Conservation (phyloP, 2,329 filamentous ascomycete species). For the Ambrosiella cleistominuta region DNA sequence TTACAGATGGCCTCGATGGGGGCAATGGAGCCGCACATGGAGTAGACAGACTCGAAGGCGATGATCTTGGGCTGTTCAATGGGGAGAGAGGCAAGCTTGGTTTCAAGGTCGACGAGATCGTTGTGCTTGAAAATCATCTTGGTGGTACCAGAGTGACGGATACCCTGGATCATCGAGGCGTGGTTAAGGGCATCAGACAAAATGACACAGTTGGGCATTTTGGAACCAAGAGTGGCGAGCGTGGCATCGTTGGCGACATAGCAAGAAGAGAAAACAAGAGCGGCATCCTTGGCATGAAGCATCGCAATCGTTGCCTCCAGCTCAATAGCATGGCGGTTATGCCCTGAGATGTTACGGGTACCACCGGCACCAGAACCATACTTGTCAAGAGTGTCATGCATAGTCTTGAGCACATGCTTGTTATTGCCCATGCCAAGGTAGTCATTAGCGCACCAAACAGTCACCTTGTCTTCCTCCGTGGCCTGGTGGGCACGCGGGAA, state of each 20-base stretch:
- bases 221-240: slow-evolving; percentile 87
- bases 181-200: slow-evolving; percentile 96
- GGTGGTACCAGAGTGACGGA: slow-evolving; percentile 88
- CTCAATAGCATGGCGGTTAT: slow-evolving; percentile 83
- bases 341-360: slow-evolving; percentile 92
- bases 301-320: slow-evolving; percentile 70
- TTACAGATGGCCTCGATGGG: slow-evolving; percentile 94
- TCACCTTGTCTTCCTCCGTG: slow-evolving; percentile 65
- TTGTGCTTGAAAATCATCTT: slow-evolving; percentile 99
- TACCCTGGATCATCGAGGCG: slow-evolving; percentile 98
- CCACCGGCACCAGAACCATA: slow-evolving; percentile 93
- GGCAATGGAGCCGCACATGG: slow-evolving; percentile 95
- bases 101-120: slow-evolving; percentile 79
- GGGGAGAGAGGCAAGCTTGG: slow-evolving; percentile 76
- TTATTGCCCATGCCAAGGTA: slow-evolving; percentile 97
- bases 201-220: slow-evolving; percentile 90
- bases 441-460: slow-evolving; percentile 98
- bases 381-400: slow-evolving; percentile 88
- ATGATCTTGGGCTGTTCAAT: slow-evolving; percentile 87
- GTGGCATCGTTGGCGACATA: slow-evolving; percentile 98
- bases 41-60: slow-evolving; percentile 96
- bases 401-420: slow-evolving; percentile 64
- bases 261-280: slow-evolving; percentile 91
- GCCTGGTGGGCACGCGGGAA: slow-evolving; percentile 91
- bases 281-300: slow-evolving; percentile 79